Evolutionary conservation across 352 stramenopile species (phyloP).

Genomic region (Pythium folliculosum): DNA sequence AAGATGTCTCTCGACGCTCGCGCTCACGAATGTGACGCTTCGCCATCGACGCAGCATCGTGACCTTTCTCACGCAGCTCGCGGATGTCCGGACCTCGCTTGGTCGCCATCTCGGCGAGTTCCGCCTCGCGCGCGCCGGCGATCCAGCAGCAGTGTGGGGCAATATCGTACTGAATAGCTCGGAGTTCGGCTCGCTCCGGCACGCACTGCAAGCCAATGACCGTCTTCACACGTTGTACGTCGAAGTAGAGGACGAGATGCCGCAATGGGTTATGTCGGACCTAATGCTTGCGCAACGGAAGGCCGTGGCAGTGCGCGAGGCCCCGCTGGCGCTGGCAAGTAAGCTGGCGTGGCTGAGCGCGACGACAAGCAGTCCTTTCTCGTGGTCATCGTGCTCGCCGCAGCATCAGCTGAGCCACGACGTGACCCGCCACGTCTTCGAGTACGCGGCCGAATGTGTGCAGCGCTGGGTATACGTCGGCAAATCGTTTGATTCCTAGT

Average conservation of each 20-base stretch:
- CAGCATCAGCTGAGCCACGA: constrained; percentile 6
- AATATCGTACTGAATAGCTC: constrained; percentile 1
- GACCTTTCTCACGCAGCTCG: constrained; percentile 8
- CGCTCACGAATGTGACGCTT: constrained; percentile 15
- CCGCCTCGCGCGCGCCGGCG: neutral
- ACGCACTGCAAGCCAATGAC: constrained; percentile 5
- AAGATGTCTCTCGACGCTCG: constrained; percentile 6
- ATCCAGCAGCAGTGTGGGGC: constrained; percentile 6
- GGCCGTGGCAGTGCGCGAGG: neutral
- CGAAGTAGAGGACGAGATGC: constrained; percentile 11
- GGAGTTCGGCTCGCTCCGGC: neutral
- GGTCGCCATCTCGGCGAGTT: constrained; percentile 15
- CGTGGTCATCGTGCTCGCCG: neutral
- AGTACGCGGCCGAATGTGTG: constrained; percentile 13
- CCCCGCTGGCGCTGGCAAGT: neutral
- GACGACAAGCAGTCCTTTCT: neutral
- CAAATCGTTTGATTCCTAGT: neutral
- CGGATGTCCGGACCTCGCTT: constrained; percentile 1
- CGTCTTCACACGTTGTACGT: constrained; percentile 16
- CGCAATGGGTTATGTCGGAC: neutral
- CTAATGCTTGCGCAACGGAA: constrained; percentile 1
- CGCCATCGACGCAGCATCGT: neutral
- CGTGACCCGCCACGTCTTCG: constrained; percentile 13
- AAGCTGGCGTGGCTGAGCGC: constrained; percentile 20
- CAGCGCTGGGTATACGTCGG: constrained; percentile 18